A percentile compares a stretch with the other conserved stretches of the same genome.
These are phyloP conservation scores for Psilocybe cyanescens DNA, from an alignment of 768 basidiomycete species.

Conservation along the genomic window DNA sequence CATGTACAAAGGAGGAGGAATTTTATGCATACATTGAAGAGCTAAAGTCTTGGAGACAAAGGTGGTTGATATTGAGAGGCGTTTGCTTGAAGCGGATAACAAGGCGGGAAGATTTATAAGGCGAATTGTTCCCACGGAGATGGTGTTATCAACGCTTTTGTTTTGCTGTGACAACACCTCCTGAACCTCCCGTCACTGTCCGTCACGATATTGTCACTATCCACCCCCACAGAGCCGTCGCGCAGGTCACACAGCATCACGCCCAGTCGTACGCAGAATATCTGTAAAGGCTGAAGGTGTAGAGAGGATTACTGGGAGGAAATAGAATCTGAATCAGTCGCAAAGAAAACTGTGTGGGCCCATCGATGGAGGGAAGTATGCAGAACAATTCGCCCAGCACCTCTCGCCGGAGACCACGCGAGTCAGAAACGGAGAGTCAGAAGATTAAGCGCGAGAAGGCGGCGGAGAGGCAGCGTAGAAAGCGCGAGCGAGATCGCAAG, in stretches of 20 bases:
- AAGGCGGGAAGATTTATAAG: not conserved
- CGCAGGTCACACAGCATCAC: slow-evolving; percentile 51
- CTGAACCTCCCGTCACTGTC: slow-evolving; percentile 46
- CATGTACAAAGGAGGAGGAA: too few species aligned
- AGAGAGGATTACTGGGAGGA: slow-evolving; percentile 11
- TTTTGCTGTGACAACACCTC: slow-evolving; percentile 38
- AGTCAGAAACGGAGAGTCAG: slow-evolving; percentile 77
- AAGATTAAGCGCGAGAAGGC: slow-evolving; percentile 84
- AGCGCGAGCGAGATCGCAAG: slow-evolving; percentile 71
- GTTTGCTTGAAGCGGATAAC: not conserved
- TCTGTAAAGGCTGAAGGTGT: slow-evolving; percentile 19
- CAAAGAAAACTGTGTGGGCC: slow-evolving; percentile 11
- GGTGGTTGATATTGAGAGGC: too few species aligned
- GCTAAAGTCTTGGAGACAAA: too few species aligned
- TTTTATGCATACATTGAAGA: too few species aligned
- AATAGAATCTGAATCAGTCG: slow-evolving; percentile 17
- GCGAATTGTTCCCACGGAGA: slow-evolving; percentile 20
- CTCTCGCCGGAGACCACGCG: slow-evolving; percentile 59
- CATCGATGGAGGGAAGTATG: slow-evolving; percentile 28
- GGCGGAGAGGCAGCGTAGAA: slow-evolving; percentile 82
- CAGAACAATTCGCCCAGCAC: slow-evolving; percentile 28
- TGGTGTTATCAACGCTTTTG: slow-evolving; percentile 14
- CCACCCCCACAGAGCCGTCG: slow-evolving; percentile 36
- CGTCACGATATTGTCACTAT: slow-evolving; percentile 55
- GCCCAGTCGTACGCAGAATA: slow-evolving; percentile 25